These are phyloP conservation scores for Cardiospermum halicacabum DNA, from an alignment of 345 rosid genomes.

Conservation along the genomic window DNA sequence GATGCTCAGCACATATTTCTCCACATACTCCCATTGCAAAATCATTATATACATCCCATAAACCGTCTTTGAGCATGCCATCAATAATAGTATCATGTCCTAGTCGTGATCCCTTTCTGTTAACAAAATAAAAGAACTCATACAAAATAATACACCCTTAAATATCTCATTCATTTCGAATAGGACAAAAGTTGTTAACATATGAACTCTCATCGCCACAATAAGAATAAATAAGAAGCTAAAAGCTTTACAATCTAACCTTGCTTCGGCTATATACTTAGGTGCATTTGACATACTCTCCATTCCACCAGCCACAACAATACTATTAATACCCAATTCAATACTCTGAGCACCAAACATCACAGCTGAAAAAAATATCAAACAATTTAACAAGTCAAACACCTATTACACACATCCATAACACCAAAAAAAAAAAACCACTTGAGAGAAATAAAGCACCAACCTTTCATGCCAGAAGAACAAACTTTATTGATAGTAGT, in stretches of 20 bases:
- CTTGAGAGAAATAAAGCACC: not conserved
- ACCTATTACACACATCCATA: not conserved
- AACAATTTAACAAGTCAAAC: conserved; percentile 1
- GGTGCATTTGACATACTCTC: conserved; percentile 98
- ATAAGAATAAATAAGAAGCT: not conserved
- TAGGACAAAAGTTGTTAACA: not conserved
- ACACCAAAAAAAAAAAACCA: not conserved
- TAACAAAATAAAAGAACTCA: conserved; percentile 9
- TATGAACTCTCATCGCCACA: not conserved
- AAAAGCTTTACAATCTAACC: conserved; percentile 34
- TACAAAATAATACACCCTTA: not conserved
- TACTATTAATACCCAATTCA: conserved; percentile 70
- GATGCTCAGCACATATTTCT: conserved; percentile 83
- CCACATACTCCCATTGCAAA: conserved; percentile 89
- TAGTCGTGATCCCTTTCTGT: conserved; percentile 84
- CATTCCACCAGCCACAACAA: conserved; percentile 97
- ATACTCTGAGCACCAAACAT: conserved; percentile 88
- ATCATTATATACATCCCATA: conserved; percentile 97
- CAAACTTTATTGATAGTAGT: conserved; percentile 96
- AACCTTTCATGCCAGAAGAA: conserved; percentile 94
- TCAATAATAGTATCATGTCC: conserved; percentile 84
- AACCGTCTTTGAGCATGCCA: conserved; percentile 92
- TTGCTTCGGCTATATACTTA: conserved; percentile 80
- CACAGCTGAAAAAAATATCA: conserved; percentile 43
- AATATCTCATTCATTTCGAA: conserved; percentile 1